Evolutionary conservation across 2,329 filamentous ascomycete genomes (phyloP).

Genomic region (Colletotrichum lentis): DNA sequence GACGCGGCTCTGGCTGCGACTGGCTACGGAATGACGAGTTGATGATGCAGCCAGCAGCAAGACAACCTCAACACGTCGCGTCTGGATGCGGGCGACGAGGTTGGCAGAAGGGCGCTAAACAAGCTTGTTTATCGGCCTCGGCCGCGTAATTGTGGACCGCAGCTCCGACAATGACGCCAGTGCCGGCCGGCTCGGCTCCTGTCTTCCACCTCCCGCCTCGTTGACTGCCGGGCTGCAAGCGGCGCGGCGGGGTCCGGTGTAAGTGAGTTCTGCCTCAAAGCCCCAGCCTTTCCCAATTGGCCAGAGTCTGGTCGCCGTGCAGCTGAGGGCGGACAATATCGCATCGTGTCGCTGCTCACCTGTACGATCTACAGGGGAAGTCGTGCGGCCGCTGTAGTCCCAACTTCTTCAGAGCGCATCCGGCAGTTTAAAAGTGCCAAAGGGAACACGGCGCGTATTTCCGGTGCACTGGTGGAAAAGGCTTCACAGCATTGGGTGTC

Average conservation of each 20-base stretch:
- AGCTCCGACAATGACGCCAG: conserved; percentile 5
- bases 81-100: conserved; percentile 15
- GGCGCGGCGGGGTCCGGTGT: background rate
- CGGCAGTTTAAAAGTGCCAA: background rate
- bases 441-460: background rate
- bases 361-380: conserved; percentile 15
- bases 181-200: conserved; percentile 21
- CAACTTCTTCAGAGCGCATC: background rate
- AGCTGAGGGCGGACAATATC: background rate
- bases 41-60: conserved; percentile 12
- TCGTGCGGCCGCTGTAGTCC: conserved; percentile 6
- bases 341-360: background rate
- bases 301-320: background rate
- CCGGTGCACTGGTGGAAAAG: background rate
- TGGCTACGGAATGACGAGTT: conserved; percentile 5
- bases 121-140: conserved; percentile 36
- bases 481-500: background rate
- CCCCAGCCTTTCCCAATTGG: background rate
- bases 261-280: background rate
- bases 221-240: background rate
- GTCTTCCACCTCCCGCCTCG: conserved; percentile 18
- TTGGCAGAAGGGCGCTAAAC: conserved; percentile 34
- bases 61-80: background rate
- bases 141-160: conserved; percentile 23
- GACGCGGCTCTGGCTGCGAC: background rate